Base-by-base conservation (phyloP, 345 rosid genomes). In the Rhodamnia argentea region DNA sequence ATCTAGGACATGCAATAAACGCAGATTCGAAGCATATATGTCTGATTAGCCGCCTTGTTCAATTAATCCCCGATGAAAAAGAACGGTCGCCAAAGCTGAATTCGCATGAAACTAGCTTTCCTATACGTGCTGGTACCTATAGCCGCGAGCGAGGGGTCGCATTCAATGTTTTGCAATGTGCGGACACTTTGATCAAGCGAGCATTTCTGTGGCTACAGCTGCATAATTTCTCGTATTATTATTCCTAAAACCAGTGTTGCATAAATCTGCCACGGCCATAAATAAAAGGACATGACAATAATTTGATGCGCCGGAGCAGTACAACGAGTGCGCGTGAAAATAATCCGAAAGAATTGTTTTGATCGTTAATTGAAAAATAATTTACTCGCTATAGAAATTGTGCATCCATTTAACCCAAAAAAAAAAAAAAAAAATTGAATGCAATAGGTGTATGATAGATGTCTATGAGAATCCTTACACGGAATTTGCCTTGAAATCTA, bases 321-420 rank as follows among this genome's bases (percentile, higher is more conserved):
- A 32, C 78, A 64, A 2, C 2, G 3, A 15, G 18, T 1, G 0
- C 70, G 0, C 0, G 18, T 15, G 37, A 53, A 53, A 53, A 29
- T 15, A 62, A 62, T 1, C 78, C 47, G 0, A 32, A 32, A 32
- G 44, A 4, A 70, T 37, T 70, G 78, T 18, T 24, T 40, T 9
- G 44, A 70, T 37, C 47, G 8, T 70, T 70, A 70, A 70, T 70
- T 23, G 5, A 70, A 32, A 70, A 18, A 18, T 18, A 32, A 26
- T 16, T 70, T 37, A 50, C 3, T 70, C 18, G 47, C 47, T 32
- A 32, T 3, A 9, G 10, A 70, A 32, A 70, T 32, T 37, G 24
- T 18, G 47, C 78, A 9, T 24, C 78, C 78, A 18, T 7, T 10
- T 37, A 5, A 18, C 37, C 2, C 16, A 1, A 3, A 3, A 6